Conservation (phyloP, 1,284 basidiomycete genomes). For the Boletus semigastroideus region DNA sequence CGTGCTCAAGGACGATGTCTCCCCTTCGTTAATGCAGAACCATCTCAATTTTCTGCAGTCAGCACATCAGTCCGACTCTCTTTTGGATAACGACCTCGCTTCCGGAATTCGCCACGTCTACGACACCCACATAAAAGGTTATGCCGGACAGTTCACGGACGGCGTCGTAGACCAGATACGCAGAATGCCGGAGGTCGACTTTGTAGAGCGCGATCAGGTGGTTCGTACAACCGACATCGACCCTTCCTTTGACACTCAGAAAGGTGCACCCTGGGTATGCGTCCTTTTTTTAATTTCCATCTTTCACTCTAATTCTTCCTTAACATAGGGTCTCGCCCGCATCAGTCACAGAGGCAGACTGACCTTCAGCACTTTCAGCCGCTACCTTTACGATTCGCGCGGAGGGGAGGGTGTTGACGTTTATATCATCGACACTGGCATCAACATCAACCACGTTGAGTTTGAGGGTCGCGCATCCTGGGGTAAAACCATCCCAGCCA, state of each 20-base stretch:
- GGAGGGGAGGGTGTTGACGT: slow-evolving; percentile 94
- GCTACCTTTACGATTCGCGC: slow-evolving; percentile 74
- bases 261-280: slow-evolving; percentile 86
- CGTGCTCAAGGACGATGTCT: slow-evolving; percentile 74
- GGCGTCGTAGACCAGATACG: slow-evolving; percentile 80
- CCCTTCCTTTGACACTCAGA: slow-evolving; percentile 49
- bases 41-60: slow-evolving; percentile 72
- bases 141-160: slow-evolving; percentile 83
- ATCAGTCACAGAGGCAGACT: slow-evolving; percentile 87
- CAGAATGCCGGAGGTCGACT: slow-evolving; percentile 87
- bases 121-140: slow-evolving; percentile 72
- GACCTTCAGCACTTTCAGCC: slow-evolving; percentile 81
- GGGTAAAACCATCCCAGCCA: slow-evolving; percentile 81
- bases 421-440: slow-evolving; percentile 82
- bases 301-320: not conserved
- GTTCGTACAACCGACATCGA: slow-evolving; percentile 66
- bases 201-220: slow-evolving; percentile 91
- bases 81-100: slow-evolving; percentile 42
- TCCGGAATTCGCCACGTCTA: slow-evolving; percentile 72
- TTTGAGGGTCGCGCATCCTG: slow-evolving; percentile 85
- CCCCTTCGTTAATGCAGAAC: slow-evolving; percentile 57
- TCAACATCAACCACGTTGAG: slow-evolving; percentile 85
- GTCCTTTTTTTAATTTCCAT: not conserved
- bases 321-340: slow-evolving; percentile 83
- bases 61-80: slow-evolving; percentile 54